Conservation (phyloP, 176 grass and related monocot genomes). For the Triticum turgidum region DNA sequence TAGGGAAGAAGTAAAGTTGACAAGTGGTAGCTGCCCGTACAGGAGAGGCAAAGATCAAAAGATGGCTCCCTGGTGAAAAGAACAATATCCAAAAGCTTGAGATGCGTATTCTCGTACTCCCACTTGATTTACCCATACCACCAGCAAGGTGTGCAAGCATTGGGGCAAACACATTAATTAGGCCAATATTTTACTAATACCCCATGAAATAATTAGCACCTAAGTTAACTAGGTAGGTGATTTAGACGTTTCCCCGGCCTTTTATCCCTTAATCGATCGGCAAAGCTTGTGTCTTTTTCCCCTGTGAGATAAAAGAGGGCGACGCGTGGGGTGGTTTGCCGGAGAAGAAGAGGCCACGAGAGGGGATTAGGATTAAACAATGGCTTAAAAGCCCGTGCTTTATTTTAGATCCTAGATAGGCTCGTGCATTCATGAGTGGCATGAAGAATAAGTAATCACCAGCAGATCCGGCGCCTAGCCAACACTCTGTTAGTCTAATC, state of each 20-base stretch:
- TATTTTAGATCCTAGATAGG: slow-evolving; percentile 25
- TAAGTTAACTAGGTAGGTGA: not conserved
- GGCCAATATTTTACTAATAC: not conserved
- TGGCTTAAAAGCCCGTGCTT: slow-evolving; percentile 27
- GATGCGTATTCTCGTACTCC: slow-evolving; percentile 56
- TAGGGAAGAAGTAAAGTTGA: not conserved
- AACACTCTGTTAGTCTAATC: slow-evolving; percentile 38
- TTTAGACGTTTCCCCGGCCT: not conserved
- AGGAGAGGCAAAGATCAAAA: slow-evolving; percentile 18
- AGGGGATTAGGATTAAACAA: slow-evolving; percentile 11
- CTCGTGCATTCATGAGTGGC: slow-evolving; percentile 34
- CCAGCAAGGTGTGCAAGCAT: not conserved
- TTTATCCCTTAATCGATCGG: not conserved
- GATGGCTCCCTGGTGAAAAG: slow-evolving; percentile 25
- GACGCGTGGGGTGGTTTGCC: slow-evolving; percentile 40
- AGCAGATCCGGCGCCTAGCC: slow-evolving; percentile 29
- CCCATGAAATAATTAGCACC: not conserved
- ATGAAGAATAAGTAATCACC: slow-evolving; percentile 21
- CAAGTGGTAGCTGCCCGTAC: slow-evolving; percentile 35
- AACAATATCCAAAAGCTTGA: slow-evolving; percentile 53
- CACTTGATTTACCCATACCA: slow-evolving; percentile 23
- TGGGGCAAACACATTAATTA: slow-evolving; percentile 6
- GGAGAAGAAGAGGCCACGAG: slow-evolving; percentile 29
- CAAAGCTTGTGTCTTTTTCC: not conserved
- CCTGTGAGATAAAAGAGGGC: slow-evolving; percentile 14